A percentile compares a stretch with the other conserved stretches of the same genome.
phyloP scores from a whole-genome alignment of 2,329 filamentous ascomycete species.

The Clarireedia hainanense region DNA sequence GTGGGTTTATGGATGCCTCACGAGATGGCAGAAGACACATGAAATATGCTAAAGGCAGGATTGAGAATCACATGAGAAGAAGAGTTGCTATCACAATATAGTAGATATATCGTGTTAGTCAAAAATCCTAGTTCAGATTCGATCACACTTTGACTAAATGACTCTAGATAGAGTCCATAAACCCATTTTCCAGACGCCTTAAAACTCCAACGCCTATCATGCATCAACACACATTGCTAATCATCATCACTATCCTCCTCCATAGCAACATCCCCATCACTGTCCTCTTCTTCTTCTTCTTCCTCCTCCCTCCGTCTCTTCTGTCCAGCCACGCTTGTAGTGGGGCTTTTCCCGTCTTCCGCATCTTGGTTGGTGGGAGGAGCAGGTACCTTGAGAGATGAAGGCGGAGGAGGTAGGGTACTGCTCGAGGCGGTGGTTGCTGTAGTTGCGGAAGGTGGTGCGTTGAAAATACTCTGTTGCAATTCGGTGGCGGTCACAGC shows the following conservation, averaged over 20 bases:
- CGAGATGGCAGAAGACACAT: slow-evolving; percentile 43
- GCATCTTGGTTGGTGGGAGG: slow-evolving; percentile 38
- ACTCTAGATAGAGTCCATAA: not conserved
- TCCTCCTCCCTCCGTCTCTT: slow-evolving; percentile 66
- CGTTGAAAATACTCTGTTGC: slow-evolving; percentile 75
- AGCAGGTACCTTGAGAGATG: slow-evolving; percentile 38
- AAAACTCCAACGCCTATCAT: slow-evolving; percentile 22
- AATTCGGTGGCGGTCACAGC: slow-evolving; percentile 61
- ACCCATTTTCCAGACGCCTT: slow-evolving; percentile 2
- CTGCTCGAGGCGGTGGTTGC: slow-evolving; percentile 30
- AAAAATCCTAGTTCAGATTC: not conserved
- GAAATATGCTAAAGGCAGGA: not conserved
- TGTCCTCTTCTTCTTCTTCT: slow-evolving; percentile 50
- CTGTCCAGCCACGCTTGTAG: slow-evolving; percentile 44
- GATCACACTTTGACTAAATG: not conserved
- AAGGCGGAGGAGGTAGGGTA: slow-evolving; percentile 32
- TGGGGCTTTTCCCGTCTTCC: slow-evolving; percentile 45
- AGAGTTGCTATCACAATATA: not conserved
- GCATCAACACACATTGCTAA: slow-evolving; percentile 11
- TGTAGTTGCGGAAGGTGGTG: slow-evolving; percentile 44
- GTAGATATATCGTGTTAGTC: not conserved
- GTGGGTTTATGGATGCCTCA: slow-evolving; percentile 73
- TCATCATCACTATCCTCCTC: slow-evolving; percentile 46
- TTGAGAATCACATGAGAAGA: slow-evolving; percentile 14
- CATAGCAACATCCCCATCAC: slow-evolving; percentile 54